A percentile compares a stretch with the other conserved stretches of the same genome.
Conservation (phyloP, 1,284 basidiomycete species). For the Pterulicium gracile region DNA sequence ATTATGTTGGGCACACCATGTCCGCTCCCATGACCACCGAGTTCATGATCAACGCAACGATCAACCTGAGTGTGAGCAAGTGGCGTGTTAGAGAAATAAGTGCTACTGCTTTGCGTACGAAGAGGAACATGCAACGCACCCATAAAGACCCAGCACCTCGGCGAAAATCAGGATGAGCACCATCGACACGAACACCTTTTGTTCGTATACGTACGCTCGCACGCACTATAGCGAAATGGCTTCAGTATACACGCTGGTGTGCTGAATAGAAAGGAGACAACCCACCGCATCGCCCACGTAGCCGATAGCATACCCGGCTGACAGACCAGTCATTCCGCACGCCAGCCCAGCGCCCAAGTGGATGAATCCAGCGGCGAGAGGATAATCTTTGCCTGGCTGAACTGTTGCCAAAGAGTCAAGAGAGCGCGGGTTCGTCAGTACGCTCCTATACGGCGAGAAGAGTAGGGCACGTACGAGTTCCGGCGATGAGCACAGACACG, state of each 20-base stretch:
- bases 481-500: constrained; percentile 66
- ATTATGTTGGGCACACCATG: constrained; percentile 6
- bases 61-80: constrained; percentile 8
- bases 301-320: constrained; percentile 98
- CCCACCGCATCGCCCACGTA: constrained; percentile 89
- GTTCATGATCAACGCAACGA: constrained; percentile 10
- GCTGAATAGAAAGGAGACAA: constrained; percentile 9
- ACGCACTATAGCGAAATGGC: constrained; percentile 37
- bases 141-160: constrained; percentile 87
- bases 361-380: constrained; percentile 82
- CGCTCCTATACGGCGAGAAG: constrained; percentile 23
- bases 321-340: constrained; percentile 86
- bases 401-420: too few species aligned
- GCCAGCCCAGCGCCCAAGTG: constrained; percentile 92
- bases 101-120: not conserved
- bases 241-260: too few species aligned
- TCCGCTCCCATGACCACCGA: constrained; percentile 7
- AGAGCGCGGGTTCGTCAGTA: constrained; percentile 24
- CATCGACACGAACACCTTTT: constrained; percentile 33
- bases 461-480: constrained; percentile 33
- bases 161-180: constrained; percentile 89
- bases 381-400: constrained; percentile 42
- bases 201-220: constrained; percentile 73
- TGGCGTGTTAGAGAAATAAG: constrained; percentile 3
- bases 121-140: constrained; percentile 32